A percentile compares a stretch with the other conserved stretches of the same genome.
These are phyloP conservation scores for Xerocomus amazonicus DNA, from an alignment of 1,284 basidiomycete genomes.

Conservation along the genomic window DNA sequence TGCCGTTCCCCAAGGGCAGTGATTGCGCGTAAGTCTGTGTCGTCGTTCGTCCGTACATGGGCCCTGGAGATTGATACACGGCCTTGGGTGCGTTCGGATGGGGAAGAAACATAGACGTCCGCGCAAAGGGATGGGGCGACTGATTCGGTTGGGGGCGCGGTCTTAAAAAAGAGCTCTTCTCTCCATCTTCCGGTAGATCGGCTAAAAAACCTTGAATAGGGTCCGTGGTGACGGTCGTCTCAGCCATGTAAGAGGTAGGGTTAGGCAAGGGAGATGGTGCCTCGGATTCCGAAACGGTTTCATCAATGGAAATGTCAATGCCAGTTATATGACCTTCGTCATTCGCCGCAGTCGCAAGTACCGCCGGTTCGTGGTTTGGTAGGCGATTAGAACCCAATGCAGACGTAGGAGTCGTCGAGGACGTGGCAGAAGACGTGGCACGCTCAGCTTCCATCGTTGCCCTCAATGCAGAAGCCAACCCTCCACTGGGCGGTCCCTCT, in stretches of 20 bases:
- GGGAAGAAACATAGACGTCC: conserved; percentile 59
- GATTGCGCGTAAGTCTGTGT: conserved; percentile 17
- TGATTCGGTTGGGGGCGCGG: conserved; percentile 18
- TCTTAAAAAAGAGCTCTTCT: conserved; percentile 26
- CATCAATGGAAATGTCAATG: conserved; percentile 5
- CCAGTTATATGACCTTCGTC: conserved; percentile 16
- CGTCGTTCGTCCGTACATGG: conserved; percentile 54
- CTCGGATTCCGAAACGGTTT: conserved; percentile 12
- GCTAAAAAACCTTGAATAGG: not conserved
- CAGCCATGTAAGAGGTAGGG: not conserved
- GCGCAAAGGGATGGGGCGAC: conserved; percentile 31
- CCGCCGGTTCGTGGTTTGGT: not conserved
- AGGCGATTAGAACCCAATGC: not conserved
- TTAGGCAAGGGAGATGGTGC: conserved; percentile 8
- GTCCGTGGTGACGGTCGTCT: conserved; percentile 10
- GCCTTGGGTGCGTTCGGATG: conserved; percentile 70
- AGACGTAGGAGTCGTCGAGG: not conserved
- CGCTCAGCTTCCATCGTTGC: conserved; percentile 36
- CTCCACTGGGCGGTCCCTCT: conserved; percentile 11
- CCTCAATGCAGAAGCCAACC: conserved; percentile 36
- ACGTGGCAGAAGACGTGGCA: conserved; percentile 1
- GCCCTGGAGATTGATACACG: conserved; percentile 40
- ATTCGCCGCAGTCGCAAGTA: conserved; percentile 25
- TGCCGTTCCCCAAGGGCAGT: conserved; percentile 5
- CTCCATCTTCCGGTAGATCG: conserved; percentile 8